Base-by-base conservation (phyloP, 345 rosid species). In the Eucalyptus guilfoylei region DNA sequence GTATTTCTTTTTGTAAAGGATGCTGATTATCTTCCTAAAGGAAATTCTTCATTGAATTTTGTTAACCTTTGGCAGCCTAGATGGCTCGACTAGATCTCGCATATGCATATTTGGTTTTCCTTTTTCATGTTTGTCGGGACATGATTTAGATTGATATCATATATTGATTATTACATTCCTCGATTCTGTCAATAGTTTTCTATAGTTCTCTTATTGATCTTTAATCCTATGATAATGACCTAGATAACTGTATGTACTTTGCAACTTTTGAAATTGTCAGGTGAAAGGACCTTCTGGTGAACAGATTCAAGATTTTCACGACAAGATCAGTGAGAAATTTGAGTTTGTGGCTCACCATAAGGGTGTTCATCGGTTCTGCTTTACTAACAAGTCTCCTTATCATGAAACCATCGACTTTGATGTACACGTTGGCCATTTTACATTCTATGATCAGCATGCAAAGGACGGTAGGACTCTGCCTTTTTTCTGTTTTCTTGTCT, bases 361-460 rank as follows among this genome's bases (percentile, higher is more conserved):
- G 90, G 98, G 97, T 88, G 92, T 96, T 12, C 94, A 96, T 72
- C 95, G 90, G 12, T 96, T 96, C 92, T 96, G 97, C 91, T 96
- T 96, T 90, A 89, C 93, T 45, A 96, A 96, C 92, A 95, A 90
- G 91, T 95, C 98, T 80, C 98, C 97, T 17, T 95, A 95, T 87
- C 94, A 94, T 58, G 98, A 96, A 92, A 95, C 95, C 14, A 87
- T 96, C 4, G 98, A 96, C 91, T 95, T 96, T 87, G 98, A 96
- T 89, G 95, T 96, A 11, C 95, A 94, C 44, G 96, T 94, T 80
- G 95, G 94, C 85, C 96, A 96, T 87, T 96, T 94, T 87, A 87
- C 96, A 11, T 94, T 92, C 91, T 88, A 91, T 58, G 96, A 96
- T 30, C 94, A 96, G 92, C 98, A 95, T 90, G 97, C 96, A 52